A percentile compares a stretch with the other conserved stretches of the same genome.
These are phyloP conservation scores for Trametes pubescens DNA, from an alignment of 1,284 basidiomycete genomes.

Conservation along the genomic window DNA sequence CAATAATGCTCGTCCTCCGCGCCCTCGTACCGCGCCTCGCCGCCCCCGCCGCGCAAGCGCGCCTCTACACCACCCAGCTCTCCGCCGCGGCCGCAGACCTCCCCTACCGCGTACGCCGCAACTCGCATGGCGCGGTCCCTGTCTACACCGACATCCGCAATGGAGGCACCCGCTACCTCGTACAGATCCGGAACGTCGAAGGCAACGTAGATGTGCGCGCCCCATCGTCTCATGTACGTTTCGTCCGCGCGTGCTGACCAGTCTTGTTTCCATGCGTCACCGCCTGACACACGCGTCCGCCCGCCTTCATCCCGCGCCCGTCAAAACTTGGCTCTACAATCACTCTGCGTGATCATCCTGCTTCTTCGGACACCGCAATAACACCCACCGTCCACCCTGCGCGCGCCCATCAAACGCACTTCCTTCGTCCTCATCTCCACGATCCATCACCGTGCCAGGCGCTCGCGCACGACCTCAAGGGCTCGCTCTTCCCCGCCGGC, in stretches of 20 bases:
- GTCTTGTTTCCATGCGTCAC: background rate
- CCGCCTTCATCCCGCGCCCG: slow-evolving; percentile 4
- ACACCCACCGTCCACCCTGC: background rate
- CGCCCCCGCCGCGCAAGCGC: slow-evolving; percentile 19
- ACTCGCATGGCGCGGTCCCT: slow-evolving; percentile 68
- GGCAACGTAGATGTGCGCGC: slow-evolving; percentile 52
- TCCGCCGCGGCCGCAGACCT: slow-evolving; percentile 31
- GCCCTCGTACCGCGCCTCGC: slow-evolving; percentile 21
- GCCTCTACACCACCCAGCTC: slow-evolving; percentile 24
- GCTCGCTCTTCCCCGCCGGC: slow-evolving; percentile 53
- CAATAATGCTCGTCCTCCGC: slow-evolving; percentile 24
- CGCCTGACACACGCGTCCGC: background rate
- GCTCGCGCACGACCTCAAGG: slow-evolving; percentile 59
- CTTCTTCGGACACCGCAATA: background rate
- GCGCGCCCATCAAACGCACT: background rate
- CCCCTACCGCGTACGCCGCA: slow-evolving; percentile 70
- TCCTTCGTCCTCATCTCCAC: background rate
- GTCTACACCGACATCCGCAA: slow-evolving; percentile 79
- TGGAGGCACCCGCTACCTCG: slow-evolving; percentile 60
- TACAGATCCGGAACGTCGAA: slow-evolving; percentile 57
- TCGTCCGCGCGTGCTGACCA: slow-evolving; percentile 21
- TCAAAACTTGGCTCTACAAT: slow-evolving; percentile 11
- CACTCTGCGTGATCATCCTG: background rate
- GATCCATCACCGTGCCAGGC: slow-evolving; percentile 45
- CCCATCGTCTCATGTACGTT: slow-evolving; percentile 20